Evolutionary conservation across 345 rosid species (phyloP), one percentile per base, ranked within the genome.

Genomic region (Odontarrhena argentea): DNA sequence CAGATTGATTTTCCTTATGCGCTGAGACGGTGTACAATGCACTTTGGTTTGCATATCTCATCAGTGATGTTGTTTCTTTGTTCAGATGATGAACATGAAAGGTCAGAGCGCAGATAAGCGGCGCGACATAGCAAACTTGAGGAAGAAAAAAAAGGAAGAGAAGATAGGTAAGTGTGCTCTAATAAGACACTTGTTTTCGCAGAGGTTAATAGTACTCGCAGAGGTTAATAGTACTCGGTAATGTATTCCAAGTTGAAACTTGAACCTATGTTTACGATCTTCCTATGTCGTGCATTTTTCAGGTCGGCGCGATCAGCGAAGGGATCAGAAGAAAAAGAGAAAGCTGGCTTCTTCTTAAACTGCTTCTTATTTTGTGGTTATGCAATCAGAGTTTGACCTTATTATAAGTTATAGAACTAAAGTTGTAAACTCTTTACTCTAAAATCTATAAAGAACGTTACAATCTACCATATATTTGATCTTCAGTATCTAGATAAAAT

Each of bases 301-400:
- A 94, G 99, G 89, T 75, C 67, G 83, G 35, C 92, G 81, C 6
- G 92, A 88, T 60, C 95, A 94, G 59, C 79, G 87, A 34, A 84
- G 96, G 73, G 81, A 83, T 44, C 85, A 83, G 79, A 87, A 79
- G 84, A 85, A 79, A 65, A 65, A 32, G 74, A 41, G 51, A 4
- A 74, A 74, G 71, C 53, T 38, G 74, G 73, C 77, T 67, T 67
- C 77, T 67, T 73, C 77, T 43, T 60, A 46, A 67, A 12, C 52
- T 35, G 22, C 49, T 40, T 9, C 18, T 10, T 37, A 48, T 47
- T 2, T 9, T 63, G 22, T 49, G 35, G 38, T 55, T 9, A 47
- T 47, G 11, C 8, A 18, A 37, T 48, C 55, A 65, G 55, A 73
- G 44, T 24, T 58, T 73, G 60, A 65, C 37, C 57, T 62, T 44